Evolutionary conservation across 2,329 filamentous ascomycete species (phyloP).

Genomic region (Aspergillus hiratsukae): DNA sequence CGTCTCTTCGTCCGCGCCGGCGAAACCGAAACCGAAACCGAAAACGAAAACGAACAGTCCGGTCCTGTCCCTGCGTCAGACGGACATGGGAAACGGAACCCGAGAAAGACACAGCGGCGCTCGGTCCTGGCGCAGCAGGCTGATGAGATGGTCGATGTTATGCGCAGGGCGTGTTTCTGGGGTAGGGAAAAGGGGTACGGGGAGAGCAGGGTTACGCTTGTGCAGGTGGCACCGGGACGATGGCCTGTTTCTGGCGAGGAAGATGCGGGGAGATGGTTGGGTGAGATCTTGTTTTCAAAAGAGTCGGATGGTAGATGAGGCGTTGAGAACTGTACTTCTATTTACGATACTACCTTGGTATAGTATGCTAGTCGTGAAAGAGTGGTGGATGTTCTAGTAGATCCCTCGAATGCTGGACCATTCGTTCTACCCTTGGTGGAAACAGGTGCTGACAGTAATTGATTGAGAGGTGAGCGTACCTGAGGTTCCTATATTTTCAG

Average conservation of each 20-base stretch:
- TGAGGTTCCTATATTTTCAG: too few relatives aligned
- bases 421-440: too few relatives aligned
- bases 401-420: too few relatives aligned
- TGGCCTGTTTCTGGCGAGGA: neutral
- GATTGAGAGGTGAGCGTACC: too few relatives aligned
- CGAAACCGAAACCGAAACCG: neutral
- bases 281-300: neutral
- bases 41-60: neutral
- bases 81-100: neutral
- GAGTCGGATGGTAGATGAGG: neutral
- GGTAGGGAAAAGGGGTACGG: constrained; percentile 37
- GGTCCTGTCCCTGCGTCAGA: too few relatives aligned
- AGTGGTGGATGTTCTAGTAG: too few relatives aligned
- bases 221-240: neutral
- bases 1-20: constrained; percentile 19
- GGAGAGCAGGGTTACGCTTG: constrained; percentile 31
- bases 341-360: neutral
- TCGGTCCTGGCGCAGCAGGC: constrained; percentile 34
- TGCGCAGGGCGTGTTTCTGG: constrained; percentile 43
- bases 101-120: neutral
- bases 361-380: too few relatives aligned
- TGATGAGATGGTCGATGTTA: constrained; percentile 37
- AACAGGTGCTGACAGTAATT: too few relatives aligned
- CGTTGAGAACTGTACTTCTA: neutral
- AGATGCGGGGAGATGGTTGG: neutral